Base-by-base conservation (phyloP, 2,329 filamentous ascomycete genomes). In the Didymella glomerata region DNA sequence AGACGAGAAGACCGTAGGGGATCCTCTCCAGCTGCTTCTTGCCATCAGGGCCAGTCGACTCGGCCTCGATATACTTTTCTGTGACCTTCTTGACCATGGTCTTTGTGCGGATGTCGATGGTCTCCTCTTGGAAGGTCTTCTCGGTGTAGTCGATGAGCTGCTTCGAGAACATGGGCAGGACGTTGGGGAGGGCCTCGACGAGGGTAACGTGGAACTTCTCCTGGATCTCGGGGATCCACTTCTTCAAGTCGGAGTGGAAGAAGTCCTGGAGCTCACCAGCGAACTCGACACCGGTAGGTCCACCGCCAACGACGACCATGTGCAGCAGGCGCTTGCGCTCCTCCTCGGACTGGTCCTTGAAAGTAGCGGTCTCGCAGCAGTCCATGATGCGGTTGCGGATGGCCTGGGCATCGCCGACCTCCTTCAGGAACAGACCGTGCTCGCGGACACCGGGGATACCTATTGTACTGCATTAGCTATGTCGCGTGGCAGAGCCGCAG, bases 321-420 rank as follows among this genome's bases (percentile, higher is more conserved):
- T 98, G 94, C 77, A 99, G 86, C 71, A 99, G 88, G 68, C 95
- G 92, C 83, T 96, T 90, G 76, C 96, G 84, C 81, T 99, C 96
- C 67, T 95, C 92, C 16, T 86, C 82, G 36, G 86, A 84, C 82
- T 99, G 95, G 76, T 93, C 94, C 86, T 98, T 98, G 89, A 99
- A 97, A 63, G 92, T 94, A 51, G 95, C 95, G 34, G 94, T 97
- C 83, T 99, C 95, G 70, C 97, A 93, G 78, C 95, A 99, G 83
- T 99, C 95, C 95, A 99, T 99, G 80, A 99, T 97, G 81, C 92
- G 93, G 85, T 94, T 97, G 76, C 95, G 92, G 77, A 99, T 99
- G 75, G 88, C 87, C 81, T 99, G 95, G 57, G 95, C 95, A 78
- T 99, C 96, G 67, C 86, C 88, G 75, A 99, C 97, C 82, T 99